phyloP scores from a whole-genome alignment of 495 filamentous ascomycete species.

The Aspergillus avenaceus region DNA sequence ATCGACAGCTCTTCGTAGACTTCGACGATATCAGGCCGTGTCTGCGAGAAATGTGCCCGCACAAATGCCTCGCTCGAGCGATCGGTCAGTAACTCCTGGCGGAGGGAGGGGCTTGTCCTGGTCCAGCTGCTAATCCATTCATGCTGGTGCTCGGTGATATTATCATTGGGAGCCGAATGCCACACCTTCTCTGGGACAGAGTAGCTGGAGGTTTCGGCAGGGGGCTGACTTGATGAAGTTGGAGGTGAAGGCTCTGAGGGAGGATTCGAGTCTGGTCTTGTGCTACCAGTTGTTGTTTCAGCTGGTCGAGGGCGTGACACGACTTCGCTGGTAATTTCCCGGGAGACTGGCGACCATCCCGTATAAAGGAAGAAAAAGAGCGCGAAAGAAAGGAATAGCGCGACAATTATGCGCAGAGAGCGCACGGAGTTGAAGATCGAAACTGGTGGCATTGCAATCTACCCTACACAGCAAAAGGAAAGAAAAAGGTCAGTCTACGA shows the following conservation, averaged over 20 bases:
- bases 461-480: too few species aligned
- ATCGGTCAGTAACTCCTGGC: constrained; percentile 34
- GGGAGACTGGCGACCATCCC: background rate
- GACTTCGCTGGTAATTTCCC: background rate
- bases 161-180: constrained; percentile 17
- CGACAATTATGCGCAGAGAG: background rate
- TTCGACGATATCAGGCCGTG: constrained; percentile 36
- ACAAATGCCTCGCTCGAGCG: constrained; percentile 23
- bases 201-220: background rate
- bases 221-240: background rate
- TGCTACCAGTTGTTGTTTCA: too few species aligned
- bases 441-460: constrained; percentile 1
- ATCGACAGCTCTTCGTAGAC: constrained; percentile 37
- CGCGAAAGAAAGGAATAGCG: background rate
- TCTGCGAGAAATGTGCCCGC: constrained; percentile 21
- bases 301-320: background rate
- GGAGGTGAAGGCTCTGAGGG: background rate
- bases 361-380: background rate
- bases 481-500: too few species aligned
- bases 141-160: constrained; percentile 18
- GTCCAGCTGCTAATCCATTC: constrained; percentile 25
- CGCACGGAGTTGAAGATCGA: background rate
- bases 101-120: constrained; percentile 18
- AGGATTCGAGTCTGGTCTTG: background rate
- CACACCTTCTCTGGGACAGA: constrained; percentile 21